Base-by-base conservation (phyloP, 495 filamentous ascomycete genomes). In the Friedmanniomyces simplex region DNA sequence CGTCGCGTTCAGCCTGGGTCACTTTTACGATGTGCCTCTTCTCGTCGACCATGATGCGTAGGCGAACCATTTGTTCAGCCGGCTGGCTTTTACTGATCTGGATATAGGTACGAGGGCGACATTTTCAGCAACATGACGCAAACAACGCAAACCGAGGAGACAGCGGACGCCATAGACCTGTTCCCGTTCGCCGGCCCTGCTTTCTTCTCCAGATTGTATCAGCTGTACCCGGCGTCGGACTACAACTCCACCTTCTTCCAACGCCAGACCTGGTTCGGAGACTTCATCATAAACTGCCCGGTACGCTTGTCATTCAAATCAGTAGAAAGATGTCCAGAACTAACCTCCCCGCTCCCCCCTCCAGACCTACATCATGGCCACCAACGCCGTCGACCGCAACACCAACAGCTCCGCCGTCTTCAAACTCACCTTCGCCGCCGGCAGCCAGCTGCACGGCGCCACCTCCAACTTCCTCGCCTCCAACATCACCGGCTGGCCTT, bases 221-320 rank as follows among this genome's bases (percentile, higher is more conserved):
- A 63, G 50, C 57, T 67, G 6, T 63, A 66, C 32, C 59, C 57
- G 18, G n/a, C 20, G 8, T 61, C 60, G 18, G 42, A 41, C 21
- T 66, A 42, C 47, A 66, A 66, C 32, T 61, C 57, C 2, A 66
- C 63, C 18, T 61, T 67, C 49, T 66, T 53, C 39, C 63, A 67
- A 49, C 55, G 65, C 2, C 60, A 66, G 41, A 58, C 41, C 1
- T 60, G 58, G 43, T 63, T 63, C 41, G 65, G 65, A 20, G 63
- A 67, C 50, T 66, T 56, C 52, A 63, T 67, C 46, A 66, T 67
- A 47, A 50, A 54, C 26, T 67, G 65, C 20, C 51, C 51, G 16
- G 46, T 49, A 49, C 11, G 46, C 13, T 14, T 49, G 7, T 30
- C 62, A 54, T 11, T 58, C 59, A 7, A 60, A 66, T 39, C 56